Evolutionary conservation across 2,329 filamentous ascomycete genomes (phyloP).

Genomic region (Venturia carpophila): DNA sequence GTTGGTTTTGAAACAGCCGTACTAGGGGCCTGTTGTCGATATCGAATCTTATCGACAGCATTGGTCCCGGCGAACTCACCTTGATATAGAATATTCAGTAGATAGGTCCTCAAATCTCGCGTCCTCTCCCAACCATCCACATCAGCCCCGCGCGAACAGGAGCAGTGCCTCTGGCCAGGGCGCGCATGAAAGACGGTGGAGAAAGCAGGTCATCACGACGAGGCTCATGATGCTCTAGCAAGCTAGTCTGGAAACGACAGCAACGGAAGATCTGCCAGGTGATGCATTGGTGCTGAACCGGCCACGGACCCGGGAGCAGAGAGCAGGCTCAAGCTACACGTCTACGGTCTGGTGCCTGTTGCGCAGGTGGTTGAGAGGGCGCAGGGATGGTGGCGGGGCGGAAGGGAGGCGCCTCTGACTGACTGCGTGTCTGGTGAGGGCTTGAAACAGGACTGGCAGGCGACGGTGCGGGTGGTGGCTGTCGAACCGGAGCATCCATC

Average conservation of each 20-base stretch:
- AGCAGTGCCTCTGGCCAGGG: neutral
- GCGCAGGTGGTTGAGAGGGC: neutral
- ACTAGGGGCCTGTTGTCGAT: neutral
- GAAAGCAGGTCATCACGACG: neutral
- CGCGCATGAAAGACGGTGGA: constrained; percentile 1
- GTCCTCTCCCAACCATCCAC: neutral
- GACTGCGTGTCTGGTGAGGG: neutral
- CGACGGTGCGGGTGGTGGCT: neutral
- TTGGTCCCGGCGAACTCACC: neutral
- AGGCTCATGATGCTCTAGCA: neutral
- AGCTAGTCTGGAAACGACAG: neutral
- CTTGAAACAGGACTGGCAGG: neutral
- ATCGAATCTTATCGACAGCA: constrained; percentile 1
- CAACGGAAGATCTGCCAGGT: neutral
- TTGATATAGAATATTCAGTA: neutral
- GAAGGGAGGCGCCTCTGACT: constrained; percentile 8
- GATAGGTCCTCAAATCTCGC: neutral
- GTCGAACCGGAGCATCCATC: neutral
- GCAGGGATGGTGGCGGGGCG: neutral
- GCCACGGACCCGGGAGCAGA: neutral
- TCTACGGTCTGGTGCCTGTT: too few relatives aligned
- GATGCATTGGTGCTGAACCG: constrained; percentile 2
- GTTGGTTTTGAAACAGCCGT: constrained; percentile 1
- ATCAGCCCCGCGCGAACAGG: neutral
- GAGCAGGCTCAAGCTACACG: neutral